These are phyloP conservation scores for Cetradonia linearis DNA, from an alignment of 495 filamentous ascomycete genomes.

Conservation along the genomic window DNA sequence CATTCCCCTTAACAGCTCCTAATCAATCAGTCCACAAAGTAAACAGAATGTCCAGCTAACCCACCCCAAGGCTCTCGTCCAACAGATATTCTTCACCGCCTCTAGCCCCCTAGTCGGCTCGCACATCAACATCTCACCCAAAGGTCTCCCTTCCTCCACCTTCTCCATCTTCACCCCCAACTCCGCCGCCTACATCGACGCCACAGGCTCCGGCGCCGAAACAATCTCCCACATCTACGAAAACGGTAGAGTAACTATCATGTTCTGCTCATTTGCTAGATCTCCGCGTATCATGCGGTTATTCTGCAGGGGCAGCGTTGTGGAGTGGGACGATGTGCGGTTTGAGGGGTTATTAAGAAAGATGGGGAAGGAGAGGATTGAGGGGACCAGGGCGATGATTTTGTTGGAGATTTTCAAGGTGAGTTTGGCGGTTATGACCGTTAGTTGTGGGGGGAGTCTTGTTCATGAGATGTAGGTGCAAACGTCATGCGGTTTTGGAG, in stretches of 20 bases:
- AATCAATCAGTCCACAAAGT: neutral
- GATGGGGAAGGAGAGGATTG: slow-evolving; percentile 31
- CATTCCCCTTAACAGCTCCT: neutral
- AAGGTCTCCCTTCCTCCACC: slow-evolving; percentile 45
- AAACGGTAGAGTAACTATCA: slow-evolving; percentile 60
- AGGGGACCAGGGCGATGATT: slow-evolving; percentile 52
- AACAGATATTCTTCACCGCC: slow-evolving; percentile 59
- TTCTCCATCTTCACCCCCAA: slow-evolving; percentile 50
- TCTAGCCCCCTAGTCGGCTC: slow-evolving; percentile 51
- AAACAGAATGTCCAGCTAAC: too few species aligned
- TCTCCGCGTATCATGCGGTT: slow-evolving; percentile 57
- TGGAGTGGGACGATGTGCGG: slow-evolving; percentile 44
- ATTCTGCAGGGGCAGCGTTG: slow-evolving; percentile 56
- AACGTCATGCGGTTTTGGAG: slow-evolving; percentile 49
- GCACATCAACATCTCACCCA: slow-evolving; percentile 62
- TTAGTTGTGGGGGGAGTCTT: neutral
- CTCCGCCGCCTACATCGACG: slow-evolving; percentile 59
- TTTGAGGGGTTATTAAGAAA: slow-evolving; percentile 40
- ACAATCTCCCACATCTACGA: slow-evolving; percentile 66
- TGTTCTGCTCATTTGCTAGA: slow-evolving; percentile 58
- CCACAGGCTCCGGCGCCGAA: slow-evolving; percentile 58
- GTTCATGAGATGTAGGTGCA: slow-evolving; percentile 35
- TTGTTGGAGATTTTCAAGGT: slow-evolving; percentile 58
- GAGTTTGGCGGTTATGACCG: slow-evolving; percentile 19
- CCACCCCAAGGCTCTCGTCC: slow-evolving; percentile 34